These are phyloP conservation scores for Yamadazyma dushanensis DNA, from an alignment of 1,139 yeast species.

Conservation along the genomic window DNA sequence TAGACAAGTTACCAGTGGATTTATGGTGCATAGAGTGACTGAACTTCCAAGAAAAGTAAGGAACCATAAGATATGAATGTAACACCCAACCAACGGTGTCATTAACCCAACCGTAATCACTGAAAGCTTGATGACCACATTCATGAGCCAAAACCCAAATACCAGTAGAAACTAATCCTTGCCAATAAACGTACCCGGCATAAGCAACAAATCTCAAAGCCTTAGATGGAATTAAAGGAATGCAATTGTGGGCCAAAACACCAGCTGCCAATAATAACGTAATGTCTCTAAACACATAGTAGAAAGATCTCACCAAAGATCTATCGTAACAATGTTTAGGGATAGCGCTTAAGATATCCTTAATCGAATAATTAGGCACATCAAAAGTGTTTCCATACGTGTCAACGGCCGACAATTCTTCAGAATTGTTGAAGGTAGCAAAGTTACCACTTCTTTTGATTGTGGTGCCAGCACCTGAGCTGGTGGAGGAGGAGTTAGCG, in stretches of 20 bases:
- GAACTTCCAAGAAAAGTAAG: constrained; percentile 64
- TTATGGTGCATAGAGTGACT: constrained; percentile 64
- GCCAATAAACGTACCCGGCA: constrained; percentile 46
- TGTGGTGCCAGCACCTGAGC: constrained; percentile 10
- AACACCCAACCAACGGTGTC: constrained; percentile 61
- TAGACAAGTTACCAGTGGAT: constrained; percentile 60
- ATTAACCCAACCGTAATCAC: constrained; percentile 55
- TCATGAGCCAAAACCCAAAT: constrained; percentile 66
- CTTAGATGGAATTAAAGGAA: constrained; percentile 50
- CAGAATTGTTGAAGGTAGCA: constrained; percentile 26
- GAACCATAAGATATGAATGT: constrained; percentile 58
- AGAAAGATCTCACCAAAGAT: constrained; percentile 47
- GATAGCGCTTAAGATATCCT: constrained; percentile 59
- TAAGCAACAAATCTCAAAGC: constrained; percentile 55
- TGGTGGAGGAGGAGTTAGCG: constrained; percentile 7
- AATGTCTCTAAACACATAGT: constrained; percentile 61
- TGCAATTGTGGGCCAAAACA: constrained; percentile 44
- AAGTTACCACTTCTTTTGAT: constrained; percentile 37
- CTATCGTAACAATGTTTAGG: constrained; percentile 66
- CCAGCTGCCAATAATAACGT: constrained; percentile 42
- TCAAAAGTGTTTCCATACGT: constrained; percentile 57
- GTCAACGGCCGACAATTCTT: constrained; percentile 42
- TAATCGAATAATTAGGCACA: constrained; percentile 63
- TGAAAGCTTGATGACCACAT: constrained; percentile 66
- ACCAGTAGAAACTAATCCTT: constrained; percentile 54